These are phyloP conservation scores for Tirmania nivea DNA, from an alignment of 495 filamentous ascomycete genomes.

Conservation along the genomic window DNA sequence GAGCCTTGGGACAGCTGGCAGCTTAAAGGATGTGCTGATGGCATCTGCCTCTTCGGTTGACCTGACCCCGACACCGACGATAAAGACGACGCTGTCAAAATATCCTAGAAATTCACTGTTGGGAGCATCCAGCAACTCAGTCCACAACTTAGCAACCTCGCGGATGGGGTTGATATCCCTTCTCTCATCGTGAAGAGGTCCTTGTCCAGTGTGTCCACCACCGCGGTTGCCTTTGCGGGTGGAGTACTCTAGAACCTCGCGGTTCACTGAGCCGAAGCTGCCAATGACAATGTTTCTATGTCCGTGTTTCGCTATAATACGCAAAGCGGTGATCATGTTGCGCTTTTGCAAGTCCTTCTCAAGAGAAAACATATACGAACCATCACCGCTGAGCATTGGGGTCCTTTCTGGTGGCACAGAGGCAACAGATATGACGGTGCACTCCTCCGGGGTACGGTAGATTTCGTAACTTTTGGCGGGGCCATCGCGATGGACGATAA, in stretches of 20 bases:
- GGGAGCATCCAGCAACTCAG: constrained; percentile 34
- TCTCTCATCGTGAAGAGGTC: background rate
- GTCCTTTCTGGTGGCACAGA: constrained; percentile 47
- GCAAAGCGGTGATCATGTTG: constrained; percentile 45
- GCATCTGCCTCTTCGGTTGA: background rate
- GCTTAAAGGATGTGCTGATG: background rate
- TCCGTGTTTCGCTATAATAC: constrained; percentile 39
- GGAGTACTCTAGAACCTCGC: constrained; percentile 20
- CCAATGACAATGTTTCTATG: constrained; percentile 42
- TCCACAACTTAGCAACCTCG: constrained; percentile 48
- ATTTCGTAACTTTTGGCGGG: constrained; percentile 30
- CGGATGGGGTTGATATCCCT: constrained; percentile 40
- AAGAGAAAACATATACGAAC: constrained; percentile 43
- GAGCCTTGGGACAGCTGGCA: background rate
- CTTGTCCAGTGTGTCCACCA: background rate
- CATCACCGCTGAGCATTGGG: constrained; percentile 43
- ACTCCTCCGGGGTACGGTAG: constrained; percentile 14
- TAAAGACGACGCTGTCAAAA: constrained; percentile 48
- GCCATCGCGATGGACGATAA: constrained; percentile 34
- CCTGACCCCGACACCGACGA: constrained; percentile 27
- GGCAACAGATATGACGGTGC: constrained; percentile 33
- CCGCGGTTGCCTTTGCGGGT: constrained; percentile 2
- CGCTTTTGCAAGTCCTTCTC: constrained; percentile 48
- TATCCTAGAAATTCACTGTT: constrained; percentile 37
- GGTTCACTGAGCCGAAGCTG: constrained; percentile 43